Conservation (phyloP, 345 rosid species). For the Streptanthus diversifolius region DNA sequence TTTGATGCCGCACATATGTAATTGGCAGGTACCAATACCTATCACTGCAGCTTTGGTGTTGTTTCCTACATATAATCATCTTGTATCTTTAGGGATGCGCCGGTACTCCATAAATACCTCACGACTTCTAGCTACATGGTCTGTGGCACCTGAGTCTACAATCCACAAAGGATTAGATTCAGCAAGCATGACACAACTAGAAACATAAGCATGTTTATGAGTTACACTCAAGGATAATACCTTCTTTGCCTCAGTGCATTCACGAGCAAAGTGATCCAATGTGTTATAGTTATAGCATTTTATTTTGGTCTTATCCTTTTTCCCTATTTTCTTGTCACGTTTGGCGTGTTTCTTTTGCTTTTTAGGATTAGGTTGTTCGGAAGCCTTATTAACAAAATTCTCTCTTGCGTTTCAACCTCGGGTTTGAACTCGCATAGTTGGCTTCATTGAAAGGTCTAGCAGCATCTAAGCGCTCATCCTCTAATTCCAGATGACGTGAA, state of each 20-base stretch:
- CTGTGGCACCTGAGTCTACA: too few species aligned
- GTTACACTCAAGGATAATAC: neutral
- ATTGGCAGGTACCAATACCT: too few species aligned
- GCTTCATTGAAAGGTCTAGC: neutral
- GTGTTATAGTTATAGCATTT: neutral
- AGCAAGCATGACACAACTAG: too few species aligned
- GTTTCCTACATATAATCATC: too few species aligned
- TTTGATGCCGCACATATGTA: too few species aligned
- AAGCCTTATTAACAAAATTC: neutral
- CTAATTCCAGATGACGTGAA: conserved; percentile 9
- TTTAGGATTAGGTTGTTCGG: neutral
- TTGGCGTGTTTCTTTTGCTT: neutral
- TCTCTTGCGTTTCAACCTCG: neutral
- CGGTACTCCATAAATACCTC: too few species aligned
- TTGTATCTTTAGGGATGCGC: too few species aligned
- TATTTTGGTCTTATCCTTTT: neutral
- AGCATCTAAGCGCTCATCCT: neutral
- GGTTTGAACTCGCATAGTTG: neutral
- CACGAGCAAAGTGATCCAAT: conserved; percentile 17
- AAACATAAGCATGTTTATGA: too few species aligned
- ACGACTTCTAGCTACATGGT: too few species aligned
- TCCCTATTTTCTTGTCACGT: neutral
- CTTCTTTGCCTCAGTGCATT: conserved; percentile 8
- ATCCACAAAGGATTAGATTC: too few species aligned
- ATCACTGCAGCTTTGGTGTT: too few species aligned